Evolutionary conservation across 306 rosid genomes (phyloP), one percentile per base, ranked within the genome.

Genomic region (Hippophae rhamnoides): DNA sequence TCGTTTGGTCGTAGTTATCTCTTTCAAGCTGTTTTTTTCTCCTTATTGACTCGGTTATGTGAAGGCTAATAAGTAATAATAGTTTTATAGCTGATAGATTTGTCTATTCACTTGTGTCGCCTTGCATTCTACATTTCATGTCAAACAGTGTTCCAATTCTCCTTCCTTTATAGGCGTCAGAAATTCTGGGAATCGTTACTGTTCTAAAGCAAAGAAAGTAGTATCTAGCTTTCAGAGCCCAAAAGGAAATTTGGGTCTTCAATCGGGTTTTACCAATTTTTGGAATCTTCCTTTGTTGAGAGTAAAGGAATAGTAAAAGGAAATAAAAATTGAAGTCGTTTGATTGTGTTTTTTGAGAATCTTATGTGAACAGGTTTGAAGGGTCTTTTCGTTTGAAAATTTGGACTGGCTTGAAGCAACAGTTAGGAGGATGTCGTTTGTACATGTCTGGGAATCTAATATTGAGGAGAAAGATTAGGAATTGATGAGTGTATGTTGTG

Each of bases 151-250:
- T 49, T 69, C 64, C 70, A 67, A 64, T 69, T 78, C 67, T 66
- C 58, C 42, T 58, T 14, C 53, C 57, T 62, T 44, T 48, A 50
- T 55, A 44, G 54, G 63, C 49, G 69, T 71, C 75, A 66, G 72
- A 61, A 51, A 43, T 23, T 52, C 65, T 53, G 40, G 52, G 45
- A 56, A 57, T 43, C 9, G 41, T 27, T 27, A 57, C 60, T 7
- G 48, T 26, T 54, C 7, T 44, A 40, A 8, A 61, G 57, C 71
- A 46, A 53, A 65, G 70, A 58, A 58, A 63, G 42, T 18, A 46
- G 43, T 55, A 6, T 74, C 80, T 76, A 71, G 74, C 87, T 71
- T 86, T 83, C 76, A 68, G 82, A 71, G 82, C 84, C 78, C 38
- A 67, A 79, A 40, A 79, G 70, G 70, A 52, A 65, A 56, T 63